These are phyloP conservation scores for Aspergillus leporis DNA, from an alignment of 495 filamentous ascomycete species.

Conservation along the genomic window DNA sequence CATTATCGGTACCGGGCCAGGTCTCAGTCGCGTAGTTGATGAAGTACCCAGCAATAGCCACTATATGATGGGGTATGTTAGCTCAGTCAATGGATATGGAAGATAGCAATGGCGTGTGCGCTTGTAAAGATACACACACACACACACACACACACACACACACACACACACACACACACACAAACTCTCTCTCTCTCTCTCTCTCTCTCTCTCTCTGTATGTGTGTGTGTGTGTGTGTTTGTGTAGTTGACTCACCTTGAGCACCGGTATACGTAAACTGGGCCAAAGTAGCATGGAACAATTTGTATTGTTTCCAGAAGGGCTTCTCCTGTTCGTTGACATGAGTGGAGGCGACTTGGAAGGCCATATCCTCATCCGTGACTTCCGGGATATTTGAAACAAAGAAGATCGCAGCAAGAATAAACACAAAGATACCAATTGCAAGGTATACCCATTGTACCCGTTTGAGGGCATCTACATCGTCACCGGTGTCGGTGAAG, in stretches of 20 bases:
- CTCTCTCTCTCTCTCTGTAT: too few relatives aligned
- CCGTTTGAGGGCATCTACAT: constrained; percentile 46
- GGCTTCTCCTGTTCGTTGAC: constrained; percentile 44
- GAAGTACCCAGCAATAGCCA: constrained; percentile 69
- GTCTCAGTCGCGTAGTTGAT: constrained; percentile 55
- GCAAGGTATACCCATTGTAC: constrained; percentile 79
- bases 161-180: too few relatives aligned
- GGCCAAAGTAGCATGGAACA: constrained; percentile 63
- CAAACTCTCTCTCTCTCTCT: background rate
- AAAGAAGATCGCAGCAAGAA: constrained; percentile 52
- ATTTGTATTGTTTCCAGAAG: constrained; percentile 50
- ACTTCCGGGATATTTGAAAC: constrained; percentile 54
- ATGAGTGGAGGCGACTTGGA: constrained; percentile 48
- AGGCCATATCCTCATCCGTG: constrained; percentile 58
- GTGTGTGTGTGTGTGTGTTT: too few relatives aligned
- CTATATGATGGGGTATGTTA: constrained; percentile 23
- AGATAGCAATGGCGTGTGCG: background rate
- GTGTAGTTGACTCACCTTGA: constrained; percentile 45
- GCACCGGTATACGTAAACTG: constrained; percentile 77
- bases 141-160: too few relatives aligned
- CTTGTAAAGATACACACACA: too few relatives aligned
- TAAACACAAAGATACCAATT: constrained; percentile 69
- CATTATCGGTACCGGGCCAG: constrained; percentile 32
- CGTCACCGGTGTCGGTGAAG: constrained; percentile 55
- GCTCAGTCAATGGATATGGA: background rate